phyloP scores from a whole-genome alignment of 148 eudicot species.

The Persicaria maculosa region DNA sequence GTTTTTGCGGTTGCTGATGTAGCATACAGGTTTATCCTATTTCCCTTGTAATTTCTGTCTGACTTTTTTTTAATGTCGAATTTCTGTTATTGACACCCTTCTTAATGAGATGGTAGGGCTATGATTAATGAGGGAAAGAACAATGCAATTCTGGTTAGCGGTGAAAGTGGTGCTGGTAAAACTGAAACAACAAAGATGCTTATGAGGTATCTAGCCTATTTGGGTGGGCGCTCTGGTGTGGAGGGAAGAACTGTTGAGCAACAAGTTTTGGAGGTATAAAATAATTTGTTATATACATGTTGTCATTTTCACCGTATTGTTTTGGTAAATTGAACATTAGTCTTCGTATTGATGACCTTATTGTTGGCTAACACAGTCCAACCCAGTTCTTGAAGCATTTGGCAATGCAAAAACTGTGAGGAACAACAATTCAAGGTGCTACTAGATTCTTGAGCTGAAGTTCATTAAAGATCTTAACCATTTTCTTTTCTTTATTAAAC shows the following conservation, averaged over 20 bases:
- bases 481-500: not conserved
- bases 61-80: not conserved
- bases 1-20: slow-evolving; percentile 30
- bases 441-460: not conserved
- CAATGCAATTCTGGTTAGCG: slow-evolving; percentile 94
- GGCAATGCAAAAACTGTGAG: slow-evolving; percentile 97
- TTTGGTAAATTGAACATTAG: not conserved
- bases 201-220: slow-evolving; percentile 93
- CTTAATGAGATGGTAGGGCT: slow-evolving; percentile 42
- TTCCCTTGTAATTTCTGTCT: not conserved
- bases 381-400: slow-evolving; percentile 96
- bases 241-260: slow-evolving; percentile 99
- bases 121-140: slow-evolving; percentile 90
- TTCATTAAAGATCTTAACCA: not conserved
- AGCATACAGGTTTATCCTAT: slow-evolving; percentile 34
- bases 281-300: not conserved
- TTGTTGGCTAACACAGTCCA: slow-evolving; percentile 52
- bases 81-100: slow-evolving; percentile 10
- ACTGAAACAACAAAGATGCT: slow-evolving; percentile 99
- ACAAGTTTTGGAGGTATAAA: slow-evolving; percentile 86
- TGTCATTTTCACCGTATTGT: not conserved
- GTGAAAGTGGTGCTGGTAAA: slow-evolving; percentile 99
- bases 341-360: slow-evolving; percentile 14
- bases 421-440: slow-evolving; percentile 93
- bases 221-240: slow-evolving; percentile 89